Base-by-base conservation (phyloP, 148 eudicot genomes). In the Tetragonia tetragonoides region DNA sequence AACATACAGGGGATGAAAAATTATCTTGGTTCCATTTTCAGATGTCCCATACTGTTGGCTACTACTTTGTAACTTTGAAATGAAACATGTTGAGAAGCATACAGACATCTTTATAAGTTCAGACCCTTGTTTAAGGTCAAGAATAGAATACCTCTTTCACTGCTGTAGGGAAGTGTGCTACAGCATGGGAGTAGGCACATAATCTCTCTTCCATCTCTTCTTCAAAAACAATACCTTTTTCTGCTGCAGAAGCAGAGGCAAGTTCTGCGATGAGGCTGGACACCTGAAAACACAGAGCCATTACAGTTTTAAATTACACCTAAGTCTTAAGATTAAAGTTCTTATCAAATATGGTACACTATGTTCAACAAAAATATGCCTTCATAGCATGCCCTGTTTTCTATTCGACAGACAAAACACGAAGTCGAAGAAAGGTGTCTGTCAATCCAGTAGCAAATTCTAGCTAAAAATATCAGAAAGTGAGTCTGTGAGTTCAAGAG, bases 111-210 rank as follows among this genome's bases (percentile, higher is more conserved):
- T 8, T 8, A 11, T 53, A 0, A 3, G 4, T 8, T 11, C 28
- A 57, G 47, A 73, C 11, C 7, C 39, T 77, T 23, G 24, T 53
- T 12, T 18, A 34, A 10, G 11, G 61, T 37, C 39, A 37, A 34
- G 24, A 66, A 1, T 14, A 49, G 53, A 49, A 72, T 86, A 95
- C 99, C 97, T 95, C 99, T 78, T 95, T 95, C 24, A 95, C 99
- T 49, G 99, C 99, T 11, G 99, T 93, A 39, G 99, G 99, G 79
- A 95, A 95, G 82, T 95, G 99, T 40, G 97, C 91, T 24, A 95
- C 99, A 72, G 97, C 92, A 8, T 97, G 90, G 3, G 99, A 87
- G 81, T 95, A 95, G 79, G 99, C 99, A 88, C 97, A 95, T 68
- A 95, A 78, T 62, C 99, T 83, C 23, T 91, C 97, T 81, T 89